Base-by-base conservation (phyloP, 139 green algal species). In the Limnomonas spitsbergensis region DNA sequence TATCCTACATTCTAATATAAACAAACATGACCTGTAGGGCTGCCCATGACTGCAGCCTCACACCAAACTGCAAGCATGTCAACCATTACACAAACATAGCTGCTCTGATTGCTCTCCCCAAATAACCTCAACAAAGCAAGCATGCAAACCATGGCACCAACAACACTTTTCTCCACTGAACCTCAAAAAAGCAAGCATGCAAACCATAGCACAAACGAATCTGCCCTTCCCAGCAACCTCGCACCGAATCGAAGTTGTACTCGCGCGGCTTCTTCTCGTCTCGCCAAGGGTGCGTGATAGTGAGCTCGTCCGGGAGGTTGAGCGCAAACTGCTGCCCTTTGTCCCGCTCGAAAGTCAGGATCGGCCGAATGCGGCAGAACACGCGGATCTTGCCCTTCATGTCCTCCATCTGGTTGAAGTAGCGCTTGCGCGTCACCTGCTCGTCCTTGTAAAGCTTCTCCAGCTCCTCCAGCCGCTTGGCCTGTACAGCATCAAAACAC, bases 311-410 rank as follows among this genome's bases (percentile, higher is more conserved):
- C 0, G 92, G 94, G 37, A 95, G 87, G 29, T 79, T 38, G 14
- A 91, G 66, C 1, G 68, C 81, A 31, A 79, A 77, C 32, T 47
- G 79, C 84, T 94, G 86, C 1, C 85, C 84, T 32, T 74, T 74
- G 68, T 74, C 68, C 68, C 26, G 1, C 88, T 98, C 94, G 68
- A 96, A 95, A 1, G 78, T n/a, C 39, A 96, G 86, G 72, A 99
- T 89, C 36, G 96, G 95, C 2, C 94, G 90, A 56, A 96, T 87
- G 53, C 96, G 93, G 35, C 87, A 91, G 80, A 90, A 98, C 39
- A 99, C 96, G 4, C 96, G 89, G 84, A 99, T 98, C 86, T 98
- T 98, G 81, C 95, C 95, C 90, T 97, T 97, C 89, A 97, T 94
- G 87, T 99, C 95, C 82, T 97, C 91, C 87, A 97, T 94, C 84